A percentile compares a stretch with the other conserved stretches of the same genome.
Evolutionary conservation across 306 rosid genomes (phyloP).

Genomic region (Fragaria vesca): DNA sequence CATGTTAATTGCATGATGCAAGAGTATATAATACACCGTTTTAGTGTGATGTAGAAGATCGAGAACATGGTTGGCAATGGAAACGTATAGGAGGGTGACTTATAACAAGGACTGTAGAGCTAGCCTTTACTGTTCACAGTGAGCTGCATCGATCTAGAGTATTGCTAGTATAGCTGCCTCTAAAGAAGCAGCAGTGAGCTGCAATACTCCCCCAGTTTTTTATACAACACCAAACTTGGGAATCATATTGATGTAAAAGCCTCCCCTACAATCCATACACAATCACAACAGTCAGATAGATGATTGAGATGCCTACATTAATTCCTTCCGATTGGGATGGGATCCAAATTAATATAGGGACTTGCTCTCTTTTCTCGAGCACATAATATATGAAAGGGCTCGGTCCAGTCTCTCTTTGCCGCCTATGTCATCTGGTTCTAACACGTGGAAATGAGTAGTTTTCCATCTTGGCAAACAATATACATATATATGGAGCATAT

Average conservation of each 20-base stretch:
- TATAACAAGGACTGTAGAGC: not conserved
- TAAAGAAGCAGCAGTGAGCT: slow-evolving; percentile 7
- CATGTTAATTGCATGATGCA: not conserved
- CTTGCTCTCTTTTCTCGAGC: not conserved
- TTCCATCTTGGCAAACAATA: not conserved
- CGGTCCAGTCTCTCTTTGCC: not conserved
- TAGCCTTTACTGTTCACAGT: not conserved
- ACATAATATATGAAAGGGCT: slow-evolving; percentile 1
- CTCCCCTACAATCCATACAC: not conserved
- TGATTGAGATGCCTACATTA: not conserved
- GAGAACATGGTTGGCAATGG: not conserved
- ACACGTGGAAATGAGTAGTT: not conserved
- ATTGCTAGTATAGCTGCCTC: slow-evolving; percentile 2
- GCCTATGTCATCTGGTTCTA: not conserved
- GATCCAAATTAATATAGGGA: not conserved
- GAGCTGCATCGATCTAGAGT: not conserved
- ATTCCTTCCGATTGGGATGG: not conserved
- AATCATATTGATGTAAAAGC: slow-evolving; percentile 1
- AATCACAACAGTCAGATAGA: not conserved
- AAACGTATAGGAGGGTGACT: not conserved
- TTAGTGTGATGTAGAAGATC: not conserved
- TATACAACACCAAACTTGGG: not conserved
- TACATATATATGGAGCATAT: not conserved
- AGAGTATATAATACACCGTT: not conserved
- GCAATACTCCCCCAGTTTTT: not conserved